Percentiles rank a stretch among this genome's conserved stretches.
Conservation (phyloP, 768 basidiomycete genomes). For the Mycena filopes region DNA sequence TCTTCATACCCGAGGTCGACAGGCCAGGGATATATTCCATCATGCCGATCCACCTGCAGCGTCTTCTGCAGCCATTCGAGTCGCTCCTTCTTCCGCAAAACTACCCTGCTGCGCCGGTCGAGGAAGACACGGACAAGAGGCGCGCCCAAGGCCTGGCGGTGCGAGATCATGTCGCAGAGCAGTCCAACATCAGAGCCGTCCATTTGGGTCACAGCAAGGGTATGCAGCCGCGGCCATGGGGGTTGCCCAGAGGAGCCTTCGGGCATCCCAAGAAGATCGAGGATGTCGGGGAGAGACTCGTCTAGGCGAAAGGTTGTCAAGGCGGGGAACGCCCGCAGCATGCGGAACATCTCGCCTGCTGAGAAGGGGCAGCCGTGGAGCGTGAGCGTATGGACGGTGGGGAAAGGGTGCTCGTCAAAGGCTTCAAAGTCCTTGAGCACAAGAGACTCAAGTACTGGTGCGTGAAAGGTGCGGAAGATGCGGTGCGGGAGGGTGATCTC, state of each 20-base stretch:
- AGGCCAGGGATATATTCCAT: constrained; percentile 51
- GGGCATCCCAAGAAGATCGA: constrained; percentile 41
- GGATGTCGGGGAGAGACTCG: constrained; percentile 43
- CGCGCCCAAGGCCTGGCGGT: constrained; percentile 34
- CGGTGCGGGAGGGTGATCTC: constrained; percentile 37
- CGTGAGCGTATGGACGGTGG: constrained; percentile 45
- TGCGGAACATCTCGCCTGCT: constrained; percentile 42
- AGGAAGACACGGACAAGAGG: constrained; percentile 42
- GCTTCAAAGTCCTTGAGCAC: constrained; percentile 47
- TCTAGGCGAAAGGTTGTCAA: constrained; percentile 48
- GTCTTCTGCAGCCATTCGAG: constrained; percentile 36
- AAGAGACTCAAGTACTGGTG: constrained; percentile 49
- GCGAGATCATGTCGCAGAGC: constrained; percentile 45
- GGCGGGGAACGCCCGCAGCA: constrained; percentile 49
- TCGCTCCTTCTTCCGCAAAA: constrained; percentile 39
- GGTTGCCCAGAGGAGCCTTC: constrained; percentile 23
- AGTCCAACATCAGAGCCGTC: constrained; percentile 41
- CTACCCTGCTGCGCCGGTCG: constrained; percentile 50
- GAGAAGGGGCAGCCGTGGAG: constrained; percentile 49
- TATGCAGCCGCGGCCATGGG: constrained; percentile 50
- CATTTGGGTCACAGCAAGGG: constrained; percentile 47
- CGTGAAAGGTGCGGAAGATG: constrained; percentile 47
- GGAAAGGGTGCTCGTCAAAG: constrained; percentile 46
- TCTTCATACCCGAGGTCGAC: constrained; percentile 51
- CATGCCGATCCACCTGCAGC: constrained; percentile 44